Percentiles rank a stretch among this genome's conserved stretches.
Evolutionary conservation across 2,329 filamentous ascomycete genomes (phyloP).

Genomic region (Talaromyces amestolkiae): DNA sequence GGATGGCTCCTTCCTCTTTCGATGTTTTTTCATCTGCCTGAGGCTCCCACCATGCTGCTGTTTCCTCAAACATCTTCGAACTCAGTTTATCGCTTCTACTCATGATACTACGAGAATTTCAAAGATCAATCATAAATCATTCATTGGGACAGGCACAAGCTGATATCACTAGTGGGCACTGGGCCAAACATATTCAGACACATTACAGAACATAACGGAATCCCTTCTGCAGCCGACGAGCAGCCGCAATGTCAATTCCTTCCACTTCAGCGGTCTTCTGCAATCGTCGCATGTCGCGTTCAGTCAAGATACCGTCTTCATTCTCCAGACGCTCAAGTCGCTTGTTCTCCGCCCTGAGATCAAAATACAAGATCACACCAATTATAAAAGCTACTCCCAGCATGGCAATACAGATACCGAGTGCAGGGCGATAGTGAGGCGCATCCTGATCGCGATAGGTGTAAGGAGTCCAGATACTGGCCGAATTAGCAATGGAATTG

Average conservation of each 20-base stretch:
- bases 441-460: conserved; percentile 44
- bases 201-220: conserved; percentile 46
- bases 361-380: conserved; percentile 39
- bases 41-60: not conserved
- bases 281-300: conserved; percentile 48
- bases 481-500: conserved; percentile 55
- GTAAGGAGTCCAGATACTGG: conserved; percentile 53
- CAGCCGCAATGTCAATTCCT: conserved; percentile 50
- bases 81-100: not conserved
- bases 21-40: not conserved
- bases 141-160: not conserved
- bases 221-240: conserved; percentile 53
- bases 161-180: not conserved
- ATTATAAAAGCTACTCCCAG: conserved; percentile 36
- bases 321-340: conserved; percentile 52
- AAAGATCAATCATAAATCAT: not conserved
- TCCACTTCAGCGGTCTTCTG: conserved; percentile 53
- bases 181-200: not conserved
- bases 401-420: conserved; percentile 45
- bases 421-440: conserved; percentile 42
- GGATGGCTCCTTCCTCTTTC: not conserved
- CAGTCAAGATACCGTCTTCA: conserved; percentile 45
- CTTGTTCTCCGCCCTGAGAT: conserved; percentile 49
- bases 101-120: not conserved
- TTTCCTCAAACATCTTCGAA: not conserved